Conservation (phyloP, 345 rosid species). For the Camelina neglecta region DNA sequence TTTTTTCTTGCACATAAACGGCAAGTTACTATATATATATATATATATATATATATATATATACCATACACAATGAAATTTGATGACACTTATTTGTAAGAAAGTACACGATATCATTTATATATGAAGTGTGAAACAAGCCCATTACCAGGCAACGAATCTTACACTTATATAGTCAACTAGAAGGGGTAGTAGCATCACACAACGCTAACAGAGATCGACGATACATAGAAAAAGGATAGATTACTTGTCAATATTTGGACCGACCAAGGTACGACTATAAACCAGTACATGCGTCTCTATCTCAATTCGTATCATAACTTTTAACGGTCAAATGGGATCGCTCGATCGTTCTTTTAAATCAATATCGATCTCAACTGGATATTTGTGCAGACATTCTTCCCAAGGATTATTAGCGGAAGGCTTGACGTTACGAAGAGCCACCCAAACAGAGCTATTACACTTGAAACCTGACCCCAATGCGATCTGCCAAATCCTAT, state of each 20-base stretch:
- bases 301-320: neutral
- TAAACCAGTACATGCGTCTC: constrained; percentile 1
- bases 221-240: constrained; percentile 4
- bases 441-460: constrained; percentile 63
- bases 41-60: no score
- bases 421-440: constrained; percentile 46
- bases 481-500: constrained; percentile 67
- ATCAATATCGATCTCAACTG: constrained; percentile 44
- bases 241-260: neutral
- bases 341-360: neutral
- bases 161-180: no score
- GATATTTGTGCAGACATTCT: constrained; percentile 49
- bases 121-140: no score
- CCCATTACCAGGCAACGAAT: no score
- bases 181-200: no score
- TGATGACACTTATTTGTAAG: neutral
- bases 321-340: neutral
- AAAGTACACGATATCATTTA: no score
- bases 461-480: constrained; percentile 76
- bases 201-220: no score
- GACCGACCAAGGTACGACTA: constrained; percentile 12
- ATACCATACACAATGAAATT: no score
- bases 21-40: neutral
- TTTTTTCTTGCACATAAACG: neutral
- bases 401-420: constrained; percentile 59